Base-by-base conservation (phyloP, 768 basidiomycete genomes). In the Saitozyma podzolica region DNA sequence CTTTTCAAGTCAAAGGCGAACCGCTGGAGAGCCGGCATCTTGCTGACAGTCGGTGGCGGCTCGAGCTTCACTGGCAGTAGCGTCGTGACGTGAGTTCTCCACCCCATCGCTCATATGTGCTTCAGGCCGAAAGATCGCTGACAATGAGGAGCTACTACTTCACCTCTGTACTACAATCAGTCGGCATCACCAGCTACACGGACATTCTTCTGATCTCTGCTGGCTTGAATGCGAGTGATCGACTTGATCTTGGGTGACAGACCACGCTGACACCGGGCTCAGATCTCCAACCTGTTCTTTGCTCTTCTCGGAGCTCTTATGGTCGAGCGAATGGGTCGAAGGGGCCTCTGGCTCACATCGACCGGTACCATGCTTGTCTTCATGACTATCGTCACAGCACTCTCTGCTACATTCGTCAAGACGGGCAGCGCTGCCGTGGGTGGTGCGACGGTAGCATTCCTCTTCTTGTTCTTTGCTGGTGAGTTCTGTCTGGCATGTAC, bases 381-480 rank as follows among this genome's bases (percentile, higher is more conserved):
- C 40, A 50, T 50, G 39, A 45, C 40, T 39, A 29, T 57, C 50
- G 4, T 59, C 14, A 66, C 63, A 7, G 58, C 61, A 2, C 54
- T 62, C 3, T 56, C 50, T 52, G 64, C 60, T 57, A 63, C 65
- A 13, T 66, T 52, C 40, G 43, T 59, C 49, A 16, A 61, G 17
- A 39, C 55, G 6, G 19, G 16, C n/a, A 16, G 19, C 9, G 9
- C 20, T 17, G 49, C 56, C 37, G 37, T 66, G 73, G 81, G 69
- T 8, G 85, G 89, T 69, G 84, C 88, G 19, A 85, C 90, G 79
- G 87, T 92, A 61, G 89, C 85, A 2, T 88, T 90, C 82, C 89
- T 91, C 80, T 91, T 91, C 85, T 77, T 91, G 61, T 62, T 61
- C 39, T 54, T 48, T 5, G 29, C 29, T 5, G 54, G 54, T 56